Evolutionary conservation across 1,284 basidiomycete species (phyloP).

Genomic region (Cystobasidium pallidum): DNA sequence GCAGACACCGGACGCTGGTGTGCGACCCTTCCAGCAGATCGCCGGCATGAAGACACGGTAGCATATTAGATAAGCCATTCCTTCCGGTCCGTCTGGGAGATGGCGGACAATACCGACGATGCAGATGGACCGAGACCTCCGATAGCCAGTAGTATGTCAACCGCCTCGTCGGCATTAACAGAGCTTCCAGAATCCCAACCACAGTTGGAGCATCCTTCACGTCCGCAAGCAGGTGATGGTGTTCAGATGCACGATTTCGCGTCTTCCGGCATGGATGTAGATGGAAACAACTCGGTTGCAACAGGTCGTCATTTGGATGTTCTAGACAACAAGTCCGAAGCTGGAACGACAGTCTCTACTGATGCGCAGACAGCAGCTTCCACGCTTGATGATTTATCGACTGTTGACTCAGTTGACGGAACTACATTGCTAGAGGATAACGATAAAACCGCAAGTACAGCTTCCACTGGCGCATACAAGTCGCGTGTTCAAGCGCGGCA

Average conservation of each 20-base stretch:
- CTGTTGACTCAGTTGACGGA: slow-evolving; percentile 4
- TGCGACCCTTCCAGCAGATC: not conserved
- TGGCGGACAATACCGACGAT: slow-evolving; percentile 8
- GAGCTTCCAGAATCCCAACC: slow-evolving; percentile 11
- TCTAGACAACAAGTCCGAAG: slow-evolving; percentile 25
- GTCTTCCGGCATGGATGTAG: slow-evolving; percentile 18
- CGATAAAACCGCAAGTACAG: not conserved
- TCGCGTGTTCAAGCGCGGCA: slow-evolving; percentile 31
- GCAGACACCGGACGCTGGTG: not conserved
- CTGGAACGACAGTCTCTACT: slow-evolving; percentile 6
- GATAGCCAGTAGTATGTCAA: slow-evolving; percentile 3
- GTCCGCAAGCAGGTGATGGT: not conserved
- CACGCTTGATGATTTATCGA: not conserved
- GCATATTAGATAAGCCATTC: not conserved
- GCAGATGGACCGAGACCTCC: slow-evolving; percentile 3
- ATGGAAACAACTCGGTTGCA: not conserved
- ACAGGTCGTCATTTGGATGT: not conserved
- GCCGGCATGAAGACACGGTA: slow-evolving; percentile 3
- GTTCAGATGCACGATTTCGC: slow-evolving; percentile 11
- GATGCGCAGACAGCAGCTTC: slow-evolving; percentile 4
- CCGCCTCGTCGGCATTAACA: slow-evolving; percentile 20
- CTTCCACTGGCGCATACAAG: not conserved
- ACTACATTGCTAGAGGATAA: not conserved
- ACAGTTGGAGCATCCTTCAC: not conserved
- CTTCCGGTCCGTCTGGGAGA: not conserved